Base-by-base conservation (phyloP, 768 basidiomycete genomes). In the Dentipellis sp. region DNA sequence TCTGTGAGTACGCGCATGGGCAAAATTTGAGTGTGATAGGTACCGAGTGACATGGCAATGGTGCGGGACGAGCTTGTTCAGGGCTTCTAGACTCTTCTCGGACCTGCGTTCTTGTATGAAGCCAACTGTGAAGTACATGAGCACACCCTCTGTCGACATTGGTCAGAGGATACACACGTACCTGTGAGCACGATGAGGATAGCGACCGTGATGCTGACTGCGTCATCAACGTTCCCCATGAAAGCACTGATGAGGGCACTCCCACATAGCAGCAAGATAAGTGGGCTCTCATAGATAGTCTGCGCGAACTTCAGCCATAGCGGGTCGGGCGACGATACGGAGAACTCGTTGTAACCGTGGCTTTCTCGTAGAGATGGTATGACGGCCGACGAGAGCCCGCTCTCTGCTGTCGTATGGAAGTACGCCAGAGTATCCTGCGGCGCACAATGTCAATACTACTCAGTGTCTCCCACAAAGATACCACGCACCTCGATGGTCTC, bases 1-100 rank as follows among this genome's bases (percentile, higher is more conserved):
- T 78, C 59, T 2, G 14, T 3, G 9, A 8, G 60, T 22, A 69
- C 63, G 60, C 56, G 29, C 47, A 40, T 17, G 53, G 50, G 38
- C 37, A 53, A 23, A 10, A 16, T 40, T 39, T 50, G 40, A 22
- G 21, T 14, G 22, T 14, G 19, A 17, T 10, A 22, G 1, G 16
- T 49, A 49, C 48, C 94, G 88, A 54, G 89, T 76, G 58, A 97
- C 84, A 66, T 94, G 92, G 66, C 93, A 95, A 67, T 95, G 92
- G 68, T 98, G 94, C 0, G 94, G 94, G 19, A 98, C 94, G 42
- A 98, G 86, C 69, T 94, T 97, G 74, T 94, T 97, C 36, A 98
- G 76, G 0, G 94, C 92, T 69, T 97, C 93, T 23, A 98, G 75
- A 58, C 90, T 92, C 71, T 97, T 85, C 67, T 97, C 94, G 1